Base-by-base conservation (phyloP, 345 rosid genomes). In the Salix udensis region DNA sequence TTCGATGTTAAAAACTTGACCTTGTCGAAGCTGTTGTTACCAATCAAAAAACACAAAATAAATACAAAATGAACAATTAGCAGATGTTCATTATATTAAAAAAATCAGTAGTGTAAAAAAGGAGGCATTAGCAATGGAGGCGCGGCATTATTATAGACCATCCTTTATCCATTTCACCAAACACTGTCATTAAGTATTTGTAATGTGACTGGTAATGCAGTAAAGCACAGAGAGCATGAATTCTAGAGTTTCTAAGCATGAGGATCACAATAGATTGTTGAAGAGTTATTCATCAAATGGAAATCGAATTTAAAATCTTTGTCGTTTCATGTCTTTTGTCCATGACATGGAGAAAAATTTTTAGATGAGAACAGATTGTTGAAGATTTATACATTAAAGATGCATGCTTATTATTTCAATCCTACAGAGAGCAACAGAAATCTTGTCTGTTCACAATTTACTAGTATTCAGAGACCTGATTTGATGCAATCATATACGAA, bases 1-100 rank as follows among this genome's bases (percentile, higher is more conserved):
- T 84, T 92, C 94, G 74, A 92, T 94, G 86, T 96, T 96, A 84
- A 94, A 96, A 82, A 91, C 90, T 80, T 90, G 78, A 46, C 99
- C 97, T 85, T 84, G 88, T 30, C 90, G 89, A 58, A 96, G 94
- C 99, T 96, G 88, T 76, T 78, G 61, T 55, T 48, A 82, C 39
- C 42, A 80, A 13, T 79, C 58, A 81, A 70, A 68, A 69, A 61
- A 65, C 28, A 53, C 15, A 65, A 65, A 65, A 65, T 53, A 7
- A 76, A 74, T 68, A 58, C 8, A 78, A 55, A 60, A 39, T n/a
- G 44, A 42, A 66, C n/a, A 65, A 40, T 39, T 30, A 80, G 28
- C 6, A 61, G 64, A 12, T 14, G n/a, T 70, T 76, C 40, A 68
- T 40, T 69, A 58, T 23, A 24, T 58, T 23, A 58, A 36, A 66